Base-by-base conservation (phyloP, 1,284 basidiomycete genomes). In the Trametes pubescens region DNA sequence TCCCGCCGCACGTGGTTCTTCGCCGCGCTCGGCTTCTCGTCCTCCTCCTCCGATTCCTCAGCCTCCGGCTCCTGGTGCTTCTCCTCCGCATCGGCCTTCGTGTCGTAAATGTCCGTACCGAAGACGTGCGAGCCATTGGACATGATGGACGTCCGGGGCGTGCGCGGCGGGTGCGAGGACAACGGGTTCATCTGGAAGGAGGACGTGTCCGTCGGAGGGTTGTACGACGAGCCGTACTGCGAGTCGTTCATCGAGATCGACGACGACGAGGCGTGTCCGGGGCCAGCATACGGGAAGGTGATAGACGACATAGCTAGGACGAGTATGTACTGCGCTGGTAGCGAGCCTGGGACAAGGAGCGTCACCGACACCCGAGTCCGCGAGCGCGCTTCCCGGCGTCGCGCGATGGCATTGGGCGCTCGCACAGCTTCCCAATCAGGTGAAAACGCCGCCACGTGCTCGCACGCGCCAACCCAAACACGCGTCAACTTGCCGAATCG, bases 181-280 rank as follows among this genome's bases (percentile, higher is more conserved):
- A 88, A 84, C 18, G 91, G 91, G 73, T 93, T 93, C 83, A 92
- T 89, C 69, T 90, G 90, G 71, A 93, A 92, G 18, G 83, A 82
- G 32, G 81, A 79, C 53, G 75, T 80, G 47, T 81, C 77, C 59
- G 78, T 70, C 48, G 74, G 69, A 35, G 77, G 69, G 49, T 83
- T 82, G 66, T 81, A 85, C 48, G 78, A 72, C 16, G 81, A 73
- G 47, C 77, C 46, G 47, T 61, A 57, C 40, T 59, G 48, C 34
- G 60, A 75, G 62, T 82, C 79, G 61, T 75, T 74, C 53, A 74
- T 66, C 5, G 77, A 78, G 18, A 76, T 70, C n/a, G 81, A 78
- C 46, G 80, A 76, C 7, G 74, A 61, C 11, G 75, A 73, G 35
- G 71, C 59, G 52, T 72, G 73, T 29, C 70, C 66, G 13, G 71